Evolutionary conservation across 2,329 filamentous ascomycete genomes (phyloP).

Genomic region (Drechslerella stenobrocha): DNA sequence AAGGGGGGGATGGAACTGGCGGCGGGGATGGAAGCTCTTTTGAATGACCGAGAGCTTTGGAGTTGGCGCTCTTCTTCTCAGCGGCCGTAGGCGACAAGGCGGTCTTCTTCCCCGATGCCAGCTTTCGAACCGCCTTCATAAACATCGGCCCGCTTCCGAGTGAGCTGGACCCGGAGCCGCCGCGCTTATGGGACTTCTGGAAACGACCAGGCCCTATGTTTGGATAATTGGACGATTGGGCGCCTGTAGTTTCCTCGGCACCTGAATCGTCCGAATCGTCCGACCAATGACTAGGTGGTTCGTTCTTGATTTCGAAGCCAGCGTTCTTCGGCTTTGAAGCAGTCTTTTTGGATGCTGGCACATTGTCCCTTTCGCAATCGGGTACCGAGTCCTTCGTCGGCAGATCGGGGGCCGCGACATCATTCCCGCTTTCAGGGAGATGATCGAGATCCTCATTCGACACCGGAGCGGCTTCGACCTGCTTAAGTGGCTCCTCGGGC

Average conservation of each 20-base stretch:
- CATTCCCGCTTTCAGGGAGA: too few species aligned
- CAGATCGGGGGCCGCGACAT: too few species aligned
- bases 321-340: neutral
- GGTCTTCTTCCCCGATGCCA: constrained; percentile 31
- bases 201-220: constrained; percentile 9
- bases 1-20: neutral
- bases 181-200: constrained; percentile 26
- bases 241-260: neutral
- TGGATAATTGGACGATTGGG: constrained; percentile 20
- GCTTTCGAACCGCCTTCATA: constrained; percentile 36
- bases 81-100: constrained; percentile 1
- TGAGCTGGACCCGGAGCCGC: constrained; percentile 32
- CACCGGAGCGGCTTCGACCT: neutral
- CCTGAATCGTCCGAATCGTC: constrained; percentile 32
- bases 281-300: constrained; percentile 36
- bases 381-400: too few species aligned
- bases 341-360: neutral
- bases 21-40: neutral
- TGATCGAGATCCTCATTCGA: too few species aligned
- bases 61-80: neutral
- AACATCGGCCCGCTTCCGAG: constrained; percentile 40
- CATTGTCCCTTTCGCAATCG: too few species aligned
- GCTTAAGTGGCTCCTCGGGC: neutral
- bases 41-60: neutral
- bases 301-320: constrained; percentile 1